Base-by-base conservation (phyloP, 192 early-diverging fungal genomes). In the Backusella australiensis region DNA sequence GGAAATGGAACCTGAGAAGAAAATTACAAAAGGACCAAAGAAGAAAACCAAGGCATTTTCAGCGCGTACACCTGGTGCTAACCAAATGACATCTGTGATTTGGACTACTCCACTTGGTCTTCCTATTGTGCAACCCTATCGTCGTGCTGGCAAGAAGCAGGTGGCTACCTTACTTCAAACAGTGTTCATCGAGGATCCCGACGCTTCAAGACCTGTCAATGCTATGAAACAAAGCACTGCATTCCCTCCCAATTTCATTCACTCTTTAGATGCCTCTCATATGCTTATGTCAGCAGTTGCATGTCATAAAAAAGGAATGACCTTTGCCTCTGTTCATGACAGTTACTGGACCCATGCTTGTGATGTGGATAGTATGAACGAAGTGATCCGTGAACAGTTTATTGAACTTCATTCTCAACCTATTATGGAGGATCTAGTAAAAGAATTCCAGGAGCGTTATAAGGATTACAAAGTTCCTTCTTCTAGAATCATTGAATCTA, bases 191-290 rank as follows among this genome's bases (percentile, higher is more conserved):
- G 77, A 77, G 32, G 95, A 99, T 82, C 77, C 87, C 2, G 85
- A 88, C 67, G 84, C 85, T 41, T 84, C 87, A 19, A 84, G 93
- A 34, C 94, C 96, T 21, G 95, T 98, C 32, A 95, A 99, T 86
- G 80, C 91, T 15, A 87, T 87, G 71, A 99, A 98, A 86, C 97
- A 99, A 81, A 91, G 93, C 49, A 94, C 94, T 1, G 97, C 97
- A 1, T 99, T 99, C 87, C 97, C 97, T 44, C 97, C 97, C 34
- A 99, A 99, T 87, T 99, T 95, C 86, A 95, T 99, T 80, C 97
- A 99, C 83, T 97, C 96, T 4, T 86, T 99, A 32, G 97, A 99
- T 82, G 97, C 97, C 1, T 91, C 96, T 26, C 97, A 99, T 78
- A 99, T 99, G 97, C 87, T 97, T 75, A 89, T 98, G 82, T 95